Base-by-base conservation (phyloP, 192 early-diverging fungal species). In the Backusella australiensis region DNA sequence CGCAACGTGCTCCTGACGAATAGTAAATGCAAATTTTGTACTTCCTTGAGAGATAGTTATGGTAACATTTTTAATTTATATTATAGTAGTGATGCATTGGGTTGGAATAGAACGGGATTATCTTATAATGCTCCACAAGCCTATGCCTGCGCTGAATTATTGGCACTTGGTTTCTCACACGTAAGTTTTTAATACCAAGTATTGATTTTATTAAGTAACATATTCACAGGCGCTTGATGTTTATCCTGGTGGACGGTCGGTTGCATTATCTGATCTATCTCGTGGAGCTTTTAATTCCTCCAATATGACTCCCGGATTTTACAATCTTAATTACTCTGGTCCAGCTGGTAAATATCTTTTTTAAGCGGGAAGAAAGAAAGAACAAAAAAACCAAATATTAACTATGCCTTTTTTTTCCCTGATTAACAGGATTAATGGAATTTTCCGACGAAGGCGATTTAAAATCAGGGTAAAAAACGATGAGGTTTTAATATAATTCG, bases 241-340 rank as follows among this genome's bases (percentile, higher is more conserved):
- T 17, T 80, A 80, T 39, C 70, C 74, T 2, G 80, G 80, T 29
- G 80, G 80, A n/a, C 39, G 80, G 41, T 7, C 44, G 12, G 17
- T 14, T 34, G 80, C 66, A 6, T 39, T 81, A n/a, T 12, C 29
- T 4, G 80, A 59, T 65, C 63, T 81, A 8, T n/a, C n/a, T 29
- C 5, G 7, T 26, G 26, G 42, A 3, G 69, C 32, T 14, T 81
- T 81, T 66, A 71, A 81, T 73, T 53, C 59, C 1, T 49, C 86
- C 78, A 32, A 85, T 9, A 73, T 87, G 67, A 76, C 26, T n/a
- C 85, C 85, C 5, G 17, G 42, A 0, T 69, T 68, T 26, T 80
- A 82, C 71, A 87, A 85, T 52, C 69, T 80, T 39, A 81, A 85
- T 39, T 87, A 85, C 34, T 80, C 77, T 6, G 86, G 86, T 3